Evolutionary conservation across 2,329 filamentous ascomycete genomes (phyloP).

Genomic region (Paecilomyces formosus): DNA sequence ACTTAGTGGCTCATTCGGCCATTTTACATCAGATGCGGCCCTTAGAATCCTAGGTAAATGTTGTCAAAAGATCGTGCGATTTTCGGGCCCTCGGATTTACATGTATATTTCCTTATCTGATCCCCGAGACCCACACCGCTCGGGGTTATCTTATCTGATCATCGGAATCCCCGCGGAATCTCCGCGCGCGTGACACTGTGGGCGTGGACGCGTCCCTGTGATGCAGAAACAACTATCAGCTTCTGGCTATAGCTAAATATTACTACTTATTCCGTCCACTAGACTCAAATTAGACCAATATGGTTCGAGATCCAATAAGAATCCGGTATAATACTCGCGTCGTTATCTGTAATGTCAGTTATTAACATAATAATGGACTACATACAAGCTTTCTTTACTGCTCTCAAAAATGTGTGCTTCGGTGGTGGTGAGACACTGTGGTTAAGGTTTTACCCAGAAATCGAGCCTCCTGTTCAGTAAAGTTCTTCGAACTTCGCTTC

Average conservation of each 20-base stretch:
- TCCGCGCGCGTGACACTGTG: background rate
- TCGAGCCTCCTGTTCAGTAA: background rate
- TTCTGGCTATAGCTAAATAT: background rate
- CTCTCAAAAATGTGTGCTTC: too few species aligned
- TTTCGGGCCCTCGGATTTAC: background rate
- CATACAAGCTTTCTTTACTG: too few species aligned
- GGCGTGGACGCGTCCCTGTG: background rate
- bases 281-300: background rate
- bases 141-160: background rate
- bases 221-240: background rate
- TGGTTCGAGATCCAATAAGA: too few species aligned
- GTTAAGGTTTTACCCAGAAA: background rate
- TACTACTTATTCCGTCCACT: background rate
- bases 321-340: too few species aligned
- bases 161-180: background rate
- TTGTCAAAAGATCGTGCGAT: background rate
- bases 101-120: background rate
- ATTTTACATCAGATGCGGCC: background rate
- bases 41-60: background rate
- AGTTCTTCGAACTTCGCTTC: background rate
- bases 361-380: too few species aligned
- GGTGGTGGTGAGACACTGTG: background rate
- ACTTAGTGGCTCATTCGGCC: background rate
- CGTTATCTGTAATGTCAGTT: too few species aligned
- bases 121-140: background rate